phyloP scores from a whole-genome alignment of 176 grass and related monocot species.

The Alopecurus myosuroides region DNA sequence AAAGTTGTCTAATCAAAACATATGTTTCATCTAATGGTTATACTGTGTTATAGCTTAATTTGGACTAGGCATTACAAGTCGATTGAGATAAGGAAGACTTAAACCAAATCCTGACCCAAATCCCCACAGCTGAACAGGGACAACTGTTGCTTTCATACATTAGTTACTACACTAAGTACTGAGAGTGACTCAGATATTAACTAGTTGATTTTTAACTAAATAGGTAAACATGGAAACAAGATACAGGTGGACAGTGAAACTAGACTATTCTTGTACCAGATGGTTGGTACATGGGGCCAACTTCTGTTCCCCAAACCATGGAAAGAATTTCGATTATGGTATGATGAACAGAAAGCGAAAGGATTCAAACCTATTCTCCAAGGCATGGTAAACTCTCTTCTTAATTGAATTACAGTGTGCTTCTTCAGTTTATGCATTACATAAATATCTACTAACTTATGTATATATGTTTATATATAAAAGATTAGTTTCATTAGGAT shows the following conservation, averaged over 20 bases:
- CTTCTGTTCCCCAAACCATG: conserved; percentile 99
- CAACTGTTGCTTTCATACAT: neutral
- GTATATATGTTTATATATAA: neutral
- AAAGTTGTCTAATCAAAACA: neutral
- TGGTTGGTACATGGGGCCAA: conserved; percentile 99
- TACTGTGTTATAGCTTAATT: neutral
- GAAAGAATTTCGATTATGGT: conserved; percentile 97
- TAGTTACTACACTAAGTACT: conserved; percentile 1
- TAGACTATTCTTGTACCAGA: conserved; percentile 90
- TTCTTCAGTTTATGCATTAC: conserved; percentile 12
- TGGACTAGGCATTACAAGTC: neutral
- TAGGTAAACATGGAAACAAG: conserved; percentile 97
- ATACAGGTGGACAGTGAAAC: conserved; percentile 66
- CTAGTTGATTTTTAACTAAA: conserved; percentile 28
- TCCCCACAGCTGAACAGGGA: neutral
- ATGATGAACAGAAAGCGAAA: conserved; percentile 81
- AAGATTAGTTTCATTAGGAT: conserved; percentile 4
- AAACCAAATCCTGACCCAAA: neutral
- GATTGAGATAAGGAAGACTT: neutral
- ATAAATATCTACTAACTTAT: conserved; percentile 7
- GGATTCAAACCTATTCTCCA: conserved; percentile 87
- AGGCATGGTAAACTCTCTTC: conserved; percentile 79
- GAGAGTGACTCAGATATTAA: conserved; percentile 24
- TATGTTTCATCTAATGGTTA: neutral
- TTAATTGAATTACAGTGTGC: neutral